Evolutionary conservation across 331 rosid genomes (phyloP).

Genomic region (Cydonia oblonga): DNA sequence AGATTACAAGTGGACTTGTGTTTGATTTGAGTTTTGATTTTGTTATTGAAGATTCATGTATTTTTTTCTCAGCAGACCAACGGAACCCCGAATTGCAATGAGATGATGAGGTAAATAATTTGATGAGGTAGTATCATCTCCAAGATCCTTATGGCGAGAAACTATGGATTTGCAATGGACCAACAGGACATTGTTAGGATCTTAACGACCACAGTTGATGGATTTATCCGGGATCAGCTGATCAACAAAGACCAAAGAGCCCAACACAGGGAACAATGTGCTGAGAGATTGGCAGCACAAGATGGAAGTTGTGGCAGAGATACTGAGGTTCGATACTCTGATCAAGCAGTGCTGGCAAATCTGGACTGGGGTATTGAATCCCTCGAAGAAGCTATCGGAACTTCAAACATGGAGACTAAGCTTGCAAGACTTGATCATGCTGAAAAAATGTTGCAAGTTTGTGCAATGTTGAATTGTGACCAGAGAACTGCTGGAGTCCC

Average conservation of each 20-base stretch:
- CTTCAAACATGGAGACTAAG: constrained; percentile 74
- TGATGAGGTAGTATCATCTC: constrained; percentile 1
- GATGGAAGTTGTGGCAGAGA: constrained; percentile 57
- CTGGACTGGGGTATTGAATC: constrained; percentile 97
- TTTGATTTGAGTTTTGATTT: background rate
- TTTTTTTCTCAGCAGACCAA: constrained; percentile 1
- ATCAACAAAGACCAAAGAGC: constrained; percentile 56
- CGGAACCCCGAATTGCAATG: background rate
- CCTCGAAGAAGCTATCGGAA: constrained; percentile 77
- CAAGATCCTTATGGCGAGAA: constrained; percentile 27
- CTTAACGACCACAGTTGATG: constrained; percentile 41
- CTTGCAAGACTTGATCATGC: constrained; percentile 77
- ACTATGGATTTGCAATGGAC: constrained; percentile 50
- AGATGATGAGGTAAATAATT: background rate
- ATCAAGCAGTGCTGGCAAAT: constrained; percentile 86
- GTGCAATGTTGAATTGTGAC: constrained; percentile 69
- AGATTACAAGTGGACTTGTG: background rate
- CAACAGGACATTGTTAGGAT: constrained; percentile 56
- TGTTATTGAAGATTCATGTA: background rate
- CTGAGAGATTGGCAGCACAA: constrained; percentile 85
- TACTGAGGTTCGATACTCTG: constrained; percentile 66
- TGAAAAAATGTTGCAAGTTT: constrained; percentile 81
- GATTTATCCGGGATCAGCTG: constrained; percentile 54
- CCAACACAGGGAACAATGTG: constrained; percentile 76
- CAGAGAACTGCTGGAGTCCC: constrained; percentile 92